Evolutionary conservation across 768 basidiomycete species (phyloP), one percentile per base, ranked within the genome.

Genomic region (Guyanaporus albipodus): DNA sequence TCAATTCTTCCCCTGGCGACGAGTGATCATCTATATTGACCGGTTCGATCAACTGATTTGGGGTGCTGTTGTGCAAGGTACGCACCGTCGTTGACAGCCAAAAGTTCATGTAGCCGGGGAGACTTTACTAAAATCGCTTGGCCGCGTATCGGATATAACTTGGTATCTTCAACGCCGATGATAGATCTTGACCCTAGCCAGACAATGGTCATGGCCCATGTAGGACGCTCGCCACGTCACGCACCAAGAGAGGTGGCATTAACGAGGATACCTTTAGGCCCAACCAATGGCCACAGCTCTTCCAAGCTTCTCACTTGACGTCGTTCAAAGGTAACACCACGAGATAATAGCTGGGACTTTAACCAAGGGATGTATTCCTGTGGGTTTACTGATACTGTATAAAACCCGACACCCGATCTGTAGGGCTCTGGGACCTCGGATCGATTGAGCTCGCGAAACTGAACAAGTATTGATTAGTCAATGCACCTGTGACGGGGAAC

Each of bases 101-200:
- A 28, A 43, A 57, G 69, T 46, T 72, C 69, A 35, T 68, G 42
- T 36, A 89, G 70, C 68, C 77, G 75, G 0, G 87, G 84, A 3
- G 88, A 87, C 31, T 78, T 66, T 18, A 94, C 72, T 15, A 92
- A 63, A 8, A 93, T 81, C 0, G 88, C 85, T 67, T 95, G 93
- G 8, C 92, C 92, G 35, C 91, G 75, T 52, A 92, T 77, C 1
- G 92, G 90, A 60, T 79, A 81, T 19, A 92, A 69, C 19, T 69
- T 70, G 47, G 73, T 73, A 63, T 96, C 93, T 58, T 92, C 83
- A 3, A 94, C 80, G 6, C 91, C 92, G 11, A 87, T 78, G 34
- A 95, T 73, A 26, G 79, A 81, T 40, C 79, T 74, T 8, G 91
- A 81, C 4, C 85, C 86, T 76, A 41, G 32, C n/a, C 27, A 24